Conservation (phyloP, 306 rosid species). For the Dryas alaskensis region DNA sequence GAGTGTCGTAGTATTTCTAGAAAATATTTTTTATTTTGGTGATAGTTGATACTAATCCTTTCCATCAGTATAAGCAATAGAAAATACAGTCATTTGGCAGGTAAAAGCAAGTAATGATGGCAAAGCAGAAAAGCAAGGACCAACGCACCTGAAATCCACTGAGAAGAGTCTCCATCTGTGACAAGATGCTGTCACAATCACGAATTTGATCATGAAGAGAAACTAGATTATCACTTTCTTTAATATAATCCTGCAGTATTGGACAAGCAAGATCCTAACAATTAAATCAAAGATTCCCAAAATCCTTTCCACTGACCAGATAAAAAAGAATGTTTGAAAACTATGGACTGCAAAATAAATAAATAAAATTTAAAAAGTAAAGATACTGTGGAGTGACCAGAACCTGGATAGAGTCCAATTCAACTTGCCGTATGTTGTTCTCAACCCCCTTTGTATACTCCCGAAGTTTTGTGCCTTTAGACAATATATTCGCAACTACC, state of each 20-base stretch:
- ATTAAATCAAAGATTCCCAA: neutral
- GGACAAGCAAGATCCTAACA: constrained; percentile 10
- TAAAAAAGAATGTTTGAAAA: neutral
- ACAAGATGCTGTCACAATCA: constrained; percentile 92
- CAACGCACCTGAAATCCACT: constrained; percentile 88
- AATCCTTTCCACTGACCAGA: neutral
- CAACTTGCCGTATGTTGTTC: constrained; percentile 88
- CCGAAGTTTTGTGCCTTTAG: constrained; percentile 82
- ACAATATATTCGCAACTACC: constrained; percentile 86
- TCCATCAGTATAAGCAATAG: neutral
- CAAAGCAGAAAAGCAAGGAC: constrained; percentile 23
- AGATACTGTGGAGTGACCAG: constrained; percentile 13
- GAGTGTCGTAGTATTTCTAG: too few relatives aligned
- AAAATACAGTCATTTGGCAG: neutral
- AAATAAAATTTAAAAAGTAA: neutral
- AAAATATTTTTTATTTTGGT: too few relatives aligned
- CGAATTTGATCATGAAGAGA: constrained; percentile 96
- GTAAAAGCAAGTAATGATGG: constrained; percentile 1
- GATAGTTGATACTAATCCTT: too few relatives aligned
- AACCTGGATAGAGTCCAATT: constrained; percentile 97
- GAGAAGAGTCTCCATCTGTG: constrained; percentile 95
- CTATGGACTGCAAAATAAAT: neutral
- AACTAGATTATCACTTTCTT: constrained; percentile 92
- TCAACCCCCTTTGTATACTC: constrained; percentile 93
- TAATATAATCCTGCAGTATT: constrained; percentile 76